Evolutionary conservation across 2,329 filamentous ascomycete genomes (phyloP), one percentile per base, ranked within the genome.

Genomic region (Blastomyces parvus): DNA sequence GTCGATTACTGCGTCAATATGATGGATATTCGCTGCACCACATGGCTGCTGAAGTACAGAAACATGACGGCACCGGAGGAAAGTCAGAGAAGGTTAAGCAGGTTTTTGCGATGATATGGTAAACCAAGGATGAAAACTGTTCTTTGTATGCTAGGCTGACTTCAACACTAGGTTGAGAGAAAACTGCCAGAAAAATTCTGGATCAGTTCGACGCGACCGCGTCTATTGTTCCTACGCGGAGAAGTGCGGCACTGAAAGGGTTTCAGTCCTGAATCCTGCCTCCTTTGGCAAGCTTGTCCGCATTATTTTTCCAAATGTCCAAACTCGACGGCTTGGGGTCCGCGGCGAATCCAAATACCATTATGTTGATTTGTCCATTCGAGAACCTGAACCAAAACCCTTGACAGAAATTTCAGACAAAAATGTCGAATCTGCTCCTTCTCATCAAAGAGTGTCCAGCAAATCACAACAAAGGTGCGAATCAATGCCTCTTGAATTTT

Each of bases 341-440:
- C 86, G 94, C 61, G 94, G 94, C 67, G 93, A 97, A 78, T 99
- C 94, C 17, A 99, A 99, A 74, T 99, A 99, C 74, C 94, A 99
- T 76, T 99, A 99, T 65, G 79, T 81, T 58, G 79, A 81, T 66
- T 70, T 81, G 64, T 78, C 78, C 1, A 74, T 81, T 53, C 76
- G 78, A 36, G 77, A 79, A 63, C 76, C 78, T 64, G 77, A 78
- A 63, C 74, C 76, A 61, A 74, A 75, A 59, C 71, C 72, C 64
- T 69, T 68, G 36, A 44, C 64, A 72, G 55, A 52, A 30, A 46
- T 44, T 55, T 50, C 61, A 44, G 64, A 61, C 19, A 27, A 56
- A 36, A 48, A 22, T 27, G 56, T 30, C 7, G 56, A 44, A 27
- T 27, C 36, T 11, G 25, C 38, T 38, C 22, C 17, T 25, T 25